Conservation (phyloP, 352 stramenopile genomes). For the Globisporangium recalcitrans region DNA sequence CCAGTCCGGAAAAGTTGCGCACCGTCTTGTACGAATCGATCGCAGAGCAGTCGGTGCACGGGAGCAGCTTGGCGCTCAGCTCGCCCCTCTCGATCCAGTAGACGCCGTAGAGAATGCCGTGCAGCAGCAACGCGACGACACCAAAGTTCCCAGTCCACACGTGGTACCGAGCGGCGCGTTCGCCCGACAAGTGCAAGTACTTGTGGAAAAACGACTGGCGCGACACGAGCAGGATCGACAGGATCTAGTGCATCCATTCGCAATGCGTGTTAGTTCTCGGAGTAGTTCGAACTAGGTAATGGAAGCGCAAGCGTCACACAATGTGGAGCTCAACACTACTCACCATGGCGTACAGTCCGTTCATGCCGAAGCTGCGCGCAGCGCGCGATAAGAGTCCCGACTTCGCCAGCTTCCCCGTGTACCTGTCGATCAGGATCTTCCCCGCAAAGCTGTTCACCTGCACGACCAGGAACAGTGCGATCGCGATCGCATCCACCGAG, state of each 20-base stretch:
- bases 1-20: slow-evolving; percentile 59
- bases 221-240: slow-evolving; percentile 58
- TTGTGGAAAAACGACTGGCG: slow-evolving; percentile 65
- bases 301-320: too few species aligned
- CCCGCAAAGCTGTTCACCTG: slow-evolving; percentile 61
- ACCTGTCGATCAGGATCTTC: slow-evolving; percentile 60
- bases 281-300: too few species aligned
- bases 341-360: slow-evolving; percentile 46
- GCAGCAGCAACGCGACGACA: slow-evolving; percentile 34
- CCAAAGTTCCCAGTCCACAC: slow-evolving; percentile 55
- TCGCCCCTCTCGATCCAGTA: slow-evolving; percentile 50
- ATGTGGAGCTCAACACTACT: too few species aligned
- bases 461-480: slow-evolving; percentile 39
- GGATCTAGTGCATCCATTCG: slow-evolving; percentile 15
- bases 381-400: slow-evolving; percentile 40
- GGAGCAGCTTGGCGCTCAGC: slow-evolving; percentile 46
- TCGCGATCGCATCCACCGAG: slow-evolving; percentile 40
- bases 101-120: slow-evolving; percentile 49
- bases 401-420: slow-evolving; percentile 64
- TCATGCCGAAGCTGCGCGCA: slow-evolving; percentile 60
- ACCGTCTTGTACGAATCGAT: slow-evolving; percentile 46
- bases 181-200: slow-evolving; percentile 44
- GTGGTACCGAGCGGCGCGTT: slow-evolving; percentile 58
- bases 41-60: slow-evolving; percentile 36
- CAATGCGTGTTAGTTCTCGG: background rate